A percentile compares a stretch with the other conserved stretches of the same genome.
Evolutionary conservation across 2,329 filamentous ascomycete species (phyloP).

Genomic region (Calonectria naviculata): DNA sequence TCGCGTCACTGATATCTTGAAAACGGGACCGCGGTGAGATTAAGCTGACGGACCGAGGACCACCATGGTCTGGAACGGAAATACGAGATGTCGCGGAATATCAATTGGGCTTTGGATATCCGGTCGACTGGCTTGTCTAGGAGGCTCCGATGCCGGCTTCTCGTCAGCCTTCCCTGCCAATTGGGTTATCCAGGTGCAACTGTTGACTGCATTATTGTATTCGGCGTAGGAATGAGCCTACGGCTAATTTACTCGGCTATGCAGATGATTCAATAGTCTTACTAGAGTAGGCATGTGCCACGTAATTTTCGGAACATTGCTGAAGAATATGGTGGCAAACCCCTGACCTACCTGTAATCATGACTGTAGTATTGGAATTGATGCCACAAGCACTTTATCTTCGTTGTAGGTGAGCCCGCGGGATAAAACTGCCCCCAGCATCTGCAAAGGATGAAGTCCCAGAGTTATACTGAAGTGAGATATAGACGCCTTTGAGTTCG

Average conservation of each 20-base stretch:
- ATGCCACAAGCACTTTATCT: neutral
- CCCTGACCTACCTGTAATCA: neutral
- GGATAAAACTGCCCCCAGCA: neutral
- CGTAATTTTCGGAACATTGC: neutral
- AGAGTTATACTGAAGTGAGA: too few relatives aligned
- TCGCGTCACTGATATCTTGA: neutral
- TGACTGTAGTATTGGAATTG: neutral
- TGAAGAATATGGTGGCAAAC: neutral
- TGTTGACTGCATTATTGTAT: neutral
- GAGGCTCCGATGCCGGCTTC: slow-evolving; percentile 11
- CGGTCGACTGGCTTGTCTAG: neutral
- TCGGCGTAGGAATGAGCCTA: slow-evolving; percentile 1
- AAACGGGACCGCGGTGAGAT: neutral
- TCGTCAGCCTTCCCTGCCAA: neutral
- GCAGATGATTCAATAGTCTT: neutral
- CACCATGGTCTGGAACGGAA: neutral
- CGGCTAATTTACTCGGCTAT: neutral
- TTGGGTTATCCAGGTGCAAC: neutral
- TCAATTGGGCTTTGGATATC: neutral
- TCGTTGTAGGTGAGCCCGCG: neutral
- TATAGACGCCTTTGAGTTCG: too few relatives aligned
- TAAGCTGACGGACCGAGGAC: neutral
- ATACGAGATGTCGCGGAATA: slow-evolving; percentile 9
- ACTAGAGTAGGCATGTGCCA: neutral
- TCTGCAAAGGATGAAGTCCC: neutral